A percentile compares a stretch with the other conserved stretches of the same genome.
Evolutionary conservation across 2,329 filamentous ascomycete species (phyloP).

Genomic region (Stachybotrys elegans): DNA sequence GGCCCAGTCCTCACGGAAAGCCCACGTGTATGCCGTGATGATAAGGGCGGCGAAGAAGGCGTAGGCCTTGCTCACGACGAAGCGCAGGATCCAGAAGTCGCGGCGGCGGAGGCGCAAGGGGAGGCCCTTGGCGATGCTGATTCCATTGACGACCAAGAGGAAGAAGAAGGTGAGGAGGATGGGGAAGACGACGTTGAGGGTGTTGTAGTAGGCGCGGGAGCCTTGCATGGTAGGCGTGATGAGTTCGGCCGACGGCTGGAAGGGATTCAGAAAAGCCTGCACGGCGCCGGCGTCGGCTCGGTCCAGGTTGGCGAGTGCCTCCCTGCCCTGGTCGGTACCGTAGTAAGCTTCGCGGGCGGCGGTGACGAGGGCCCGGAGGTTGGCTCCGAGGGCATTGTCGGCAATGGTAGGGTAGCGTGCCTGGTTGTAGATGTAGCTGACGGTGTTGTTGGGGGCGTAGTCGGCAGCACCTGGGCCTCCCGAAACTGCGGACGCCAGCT

Average conservation of each 20-base stretch:
- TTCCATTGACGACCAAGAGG: constrained; percentile 19
- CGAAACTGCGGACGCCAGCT: constrained; percentile 20
- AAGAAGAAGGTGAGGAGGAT: constrained; percentile 26
- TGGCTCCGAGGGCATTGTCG: constrained; percentile 21
- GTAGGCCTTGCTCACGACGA: constrained; percentile 23
- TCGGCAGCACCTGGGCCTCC: constrained; percentile 14
- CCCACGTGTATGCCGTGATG: constrained; percentile 37
- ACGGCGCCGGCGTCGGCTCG: constrained; percentile 17
- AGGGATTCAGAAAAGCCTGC: constrained; percentile 27
- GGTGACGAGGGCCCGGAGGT: constrained; percentile 20
- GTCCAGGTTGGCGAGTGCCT: constrained; percentile 15
- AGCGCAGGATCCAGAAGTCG: constrained; percentile 19
- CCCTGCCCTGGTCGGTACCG: constrained; percentile 13
- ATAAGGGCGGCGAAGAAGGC: constrained; percentile 29
- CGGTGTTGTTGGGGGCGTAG: constrained; percentile 25
- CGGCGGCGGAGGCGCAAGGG: constrained; percentile 13
- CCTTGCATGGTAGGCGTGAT: constrained; percentile 28
- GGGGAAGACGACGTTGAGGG: constrained; percentile 30
- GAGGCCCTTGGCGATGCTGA: constrained; percentile 12
- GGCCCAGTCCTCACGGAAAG: constrained; percentile 34
- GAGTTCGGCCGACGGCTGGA: constrained; percentile 19
- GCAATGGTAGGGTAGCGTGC: constrained; percentile 27
- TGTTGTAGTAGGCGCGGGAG: constrained; percentile 29
- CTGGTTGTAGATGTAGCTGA: constrained; percentile 31
- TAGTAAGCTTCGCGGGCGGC: constrained; percentile 20